phyloP scores from a whole-genome alignment of 352 stramenopile genomes.

The Elongisporangium undulatum region DNA sequence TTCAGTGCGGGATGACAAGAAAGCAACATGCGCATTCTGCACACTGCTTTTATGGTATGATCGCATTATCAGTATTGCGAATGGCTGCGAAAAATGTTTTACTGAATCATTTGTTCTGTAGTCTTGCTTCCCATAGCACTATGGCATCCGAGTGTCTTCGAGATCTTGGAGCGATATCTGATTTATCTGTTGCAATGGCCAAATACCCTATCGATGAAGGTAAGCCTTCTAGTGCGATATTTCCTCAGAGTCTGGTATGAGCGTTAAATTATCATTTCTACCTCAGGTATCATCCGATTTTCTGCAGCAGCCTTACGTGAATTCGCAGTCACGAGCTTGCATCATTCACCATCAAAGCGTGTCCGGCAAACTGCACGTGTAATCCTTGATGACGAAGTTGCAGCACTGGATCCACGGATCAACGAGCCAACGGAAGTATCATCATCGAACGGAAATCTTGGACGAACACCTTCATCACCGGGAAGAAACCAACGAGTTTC shows the following conservation, averaged over 20 bases:
- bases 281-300: constrained; percentile 57
- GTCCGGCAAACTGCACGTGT: constrained; percentile 60
- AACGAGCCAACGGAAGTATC: background rate
- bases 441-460: background rate
- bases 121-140: constrained; percentile 45
- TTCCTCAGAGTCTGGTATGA: background rate
- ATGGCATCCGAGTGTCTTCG: constrained; percentile 35
- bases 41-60: constrained; percentile 58
- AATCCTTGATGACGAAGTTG: constrained; percentile 50
- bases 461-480: background rate
- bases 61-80: background rate
- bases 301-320: constrained; percentile 46
- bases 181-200: constrained; percentile 66
- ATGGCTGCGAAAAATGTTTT: background rate
- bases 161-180: constrained; percentile 46
- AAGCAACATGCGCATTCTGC: constrained; percentile 63
- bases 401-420: background rate
- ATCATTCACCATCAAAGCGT: constrained; percentile 50
- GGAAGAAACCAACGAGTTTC: background rate
- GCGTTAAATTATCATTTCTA: background rate
- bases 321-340: constrained; percentile 55
- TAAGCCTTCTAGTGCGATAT: constrained; percentile 5
- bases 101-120: constrained; percentile 7
- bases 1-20: constrained; percentile 60
- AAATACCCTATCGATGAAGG: constrained; percentile 70